Percentiles rank a stretch among this genome's conserved stretches.
Conservation (phyloP, 176 grass and related monocot species). For the Triticum monococcum region DNA sequence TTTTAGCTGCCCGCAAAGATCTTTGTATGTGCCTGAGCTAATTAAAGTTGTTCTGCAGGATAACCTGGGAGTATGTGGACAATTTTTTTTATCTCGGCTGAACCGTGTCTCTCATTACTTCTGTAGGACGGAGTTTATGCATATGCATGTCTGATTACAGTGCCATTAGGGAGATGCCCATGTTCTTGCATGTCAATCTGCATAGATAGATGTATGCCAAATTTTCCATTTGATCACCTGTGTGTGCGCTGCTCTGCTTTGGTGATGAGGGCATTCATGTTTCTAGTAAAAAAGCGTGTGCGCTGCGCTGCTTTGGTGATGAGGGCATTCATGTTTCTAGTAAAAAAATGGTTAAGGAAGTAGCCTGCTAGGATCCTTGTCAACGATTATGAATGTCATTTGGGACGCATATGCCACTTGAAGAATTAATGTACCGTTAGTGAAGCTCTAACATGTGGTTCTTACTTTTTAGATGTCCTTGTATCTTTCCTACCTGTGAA, state of each 20-base stretch:
- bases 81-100: not conserved
- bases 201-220: not conserved
- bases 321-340: too few relatives aligned
- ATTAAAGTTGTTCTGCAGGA: not conserved
- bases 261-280: not conserved
- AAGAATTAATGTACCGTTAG: not conserved
- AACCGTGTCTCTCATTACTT: not conserved
- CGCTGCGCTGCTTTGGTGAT: too few relatives aligned
- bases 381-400: not conserved
- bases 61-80: not conserved
- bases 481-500: too few relatives aligned
- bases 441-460: not conserved
- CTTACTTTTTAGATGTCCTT: not conserved
- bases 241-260: not conserved
- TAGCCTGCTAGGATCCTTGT: not conserved
- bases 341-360: not conserved
- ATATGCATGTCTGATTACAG: not conserved
- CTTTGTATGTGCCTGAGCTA: not conserved
- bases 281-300: not conserved
- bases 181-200: constrained; percentile 5
- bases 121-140: not conserved
- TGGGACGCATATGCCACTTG: not conserved
- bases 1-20: not conserved
- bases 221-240: not conserved
- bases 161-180: not conserved